Conservation (phyloP, 306 rosid genomes). For the Betula pendula region DNA sequence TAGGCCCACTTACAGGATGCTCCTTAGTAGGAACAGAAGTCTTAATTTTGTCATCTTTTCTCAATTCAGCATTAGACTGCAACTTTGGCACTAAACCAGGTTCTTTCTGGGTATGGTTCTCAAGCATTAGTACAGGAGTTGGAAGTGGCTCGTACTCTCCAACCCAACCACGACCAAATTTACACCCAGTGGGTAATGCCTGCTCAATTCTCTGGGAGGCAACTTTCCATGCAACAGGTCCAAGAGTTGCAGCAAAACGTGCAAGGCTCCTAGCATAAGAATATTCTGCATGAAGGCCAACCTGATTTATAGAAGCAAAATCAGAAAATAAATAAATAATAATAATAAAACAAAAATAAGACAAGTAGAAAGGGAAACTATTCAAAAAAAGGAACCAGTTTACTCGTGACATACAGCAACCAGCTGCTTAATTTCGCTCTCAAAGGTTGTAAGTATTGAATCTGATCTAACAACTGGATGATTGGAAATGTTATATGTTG, state of each 20-base stretch:
- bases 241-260: constrained; percentile 87
- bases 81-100: constrained; percentile 41
- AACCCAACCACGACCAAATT: constrained; percentile 97
- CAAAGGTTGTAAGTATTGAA: constrained; percentile 75
- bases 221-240: constrained; percentile 88
- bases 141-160: constrained; percentile 98
- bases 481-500: constrained; percentile 58
- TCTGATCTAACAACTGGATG: constrained; percentile 63
- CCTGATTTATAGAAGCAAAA: constrained; percentile 47
- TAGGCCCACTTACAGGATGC: constrained; percentile 41
- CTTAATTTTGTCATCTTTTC: constrained; percentile 51
- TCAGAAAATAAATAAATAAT: neutral
- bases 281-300: constrained; percentile 95
- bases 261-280: constrained; percentile 98
- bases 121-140: constrained; percentile 78
- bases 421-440: constrained; percentile 83
- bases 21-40: constrained; percentile 44
- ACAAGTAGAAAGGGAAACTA: constrained; percentile 21
- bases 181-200: constrained; percentile 79
- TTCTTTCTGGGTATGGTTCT: constrained; percentile 53
- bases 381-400: constrained; percentile 27
- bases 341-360: constrained; percentile 18
- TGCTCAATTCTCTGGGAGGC: constrained; percentile 91
- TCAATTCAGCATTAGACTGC: constrained; percentile 41
- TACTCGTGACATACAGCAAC: constrained; percentile 69